Conservation (phyloP, 2,329 filamentous ascomycete genomes). For the Aspergillus fijiensis region DNA sequence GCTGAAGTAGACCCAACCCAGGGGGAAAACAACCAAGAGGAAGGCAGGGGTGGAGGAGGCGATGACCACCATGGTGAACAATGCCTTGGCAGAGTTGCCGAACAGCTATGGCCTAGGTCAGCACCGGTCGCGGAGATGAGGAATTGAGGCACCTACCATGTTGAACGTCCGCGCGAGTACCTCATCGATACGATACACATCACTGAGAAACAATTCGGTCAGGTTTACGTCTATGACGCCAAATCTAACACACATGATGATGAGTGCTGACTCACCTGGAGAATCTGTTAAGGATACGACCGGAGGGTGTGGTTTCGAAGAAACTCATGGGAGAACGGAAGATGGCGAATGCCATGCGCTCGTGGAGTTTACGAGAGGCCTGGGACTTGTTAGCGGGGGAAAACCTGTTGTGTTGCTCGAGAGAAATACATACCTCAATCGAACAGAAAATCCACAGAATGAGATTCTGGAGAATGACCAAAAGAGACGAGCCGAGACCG, state of each 20-base stretch:
- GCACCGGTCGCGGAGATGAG: slow-evolving; percentile 4
- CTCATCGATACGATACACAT: slow-evolving; percentile 73
- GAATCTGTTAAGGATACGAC: slow-evolving; percentile 95
- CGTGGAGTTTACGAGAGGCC: slow-evolving; percentile 93
- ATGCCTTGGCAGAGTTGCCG: slow-evolving; percentile 69
- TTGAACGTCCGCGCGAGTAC: slow-evolving; percentile 96
- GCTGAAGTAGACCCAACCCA: slow-evolving; percentile 79
- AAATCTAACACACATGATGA: not conserved
- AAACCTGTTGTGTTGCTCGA: not conserved
- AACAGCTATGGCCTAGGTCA: slow-evolving; percentile 55
- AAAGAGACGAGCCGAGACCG: slow-evolving; percentile 77
- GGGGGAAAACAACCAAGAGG: slow-evolving; percentile 73
- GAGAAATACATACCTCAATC: slow-evolving; percentile 69
- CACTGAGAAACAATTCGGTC: slow-evolving; percentile 34
- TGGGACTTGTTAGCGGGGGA: slow-evolving; percentile 33
- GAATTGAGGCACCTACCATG: slow-evolving; percentile 60
- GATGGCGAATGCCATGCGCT: slow-evolving; percentile 94
- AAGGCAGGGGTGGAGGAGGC: slow-evolving; percentile 79
- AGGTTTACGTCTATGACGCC: not conserved
- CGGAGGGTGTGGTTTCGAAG: slow-evolving; percentile 94
- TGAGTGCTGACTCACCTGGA: slow-evolving; percentile 64
- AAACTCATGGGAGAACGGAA: slow-evolving; percentile 98
- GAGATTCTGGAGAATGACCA: slow-evolving; percentile 88
- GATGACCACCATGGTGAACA: slow-evolving; percentile 85
- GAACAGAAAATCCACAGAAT: slow-evolving; percentile 99